Evolutionary conservation across 2,329 filamentous ascomycete genomes (phyloP), one percentile per base, ranked within the genome.

Genomic region (Chaetomium globosum): DNA sequence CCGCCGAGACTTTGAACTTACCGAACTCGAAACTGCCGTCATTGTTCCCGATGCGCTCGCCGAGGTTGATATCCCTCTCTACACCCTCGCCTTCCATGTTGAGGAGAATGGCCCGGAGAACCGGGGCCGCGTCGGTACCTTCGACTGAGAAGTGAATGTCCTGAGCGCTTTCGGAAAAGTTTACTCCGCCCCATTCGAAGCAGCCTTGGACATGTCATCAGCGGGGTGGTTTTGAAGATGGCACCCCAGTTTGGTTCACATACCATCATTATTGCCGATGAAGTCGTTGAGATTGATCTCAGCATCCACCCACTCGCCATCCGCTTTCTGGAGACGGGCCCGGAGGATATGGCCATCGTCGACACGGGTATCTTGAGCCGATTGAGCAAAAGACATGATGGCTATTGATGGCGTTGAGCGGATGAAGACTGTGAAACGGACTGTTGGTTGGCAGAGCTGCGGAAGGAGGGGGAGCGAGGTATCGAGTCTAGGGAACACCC

Each of bases 201-300:
- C 2, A 43, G 16, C 39, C 39, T 43, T 43, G 16, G 19, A n/a
- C 16, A 7, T n/a, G 39, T 43, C 19, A n/a, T 43, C 4, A 21
- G 56, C 10, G 31, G 31, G 10, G 19, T 31, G 6, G 7, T 39
- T 48, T 21, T 4, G 21, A 21, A 19, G 16, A 21, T n/a, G 5
- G 26, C 3, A 9, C 16, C 16, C 4, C 39, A 2, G 46, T 21
- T 1, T 12, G 43, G 43, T 6, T 9, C 9, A 31, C 43, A 39
- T 12, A 82, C 83, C 84, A 65, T 85, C 72, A 59, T 80, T 68
- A 76, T 86, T 86, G 43, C 84, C 83, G 57, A 86, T 76, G 71
- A 75, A 72, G 2, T 76, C 57, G 75, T 86, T 80, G 65, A 86
- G 79, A 71, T 85, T 76, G 60, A 84, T 71, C 71, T 79, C 75